Conservation (phyloP, 2,329 filamentous ascomycete species). For the Epichloe typhina region DNA sequence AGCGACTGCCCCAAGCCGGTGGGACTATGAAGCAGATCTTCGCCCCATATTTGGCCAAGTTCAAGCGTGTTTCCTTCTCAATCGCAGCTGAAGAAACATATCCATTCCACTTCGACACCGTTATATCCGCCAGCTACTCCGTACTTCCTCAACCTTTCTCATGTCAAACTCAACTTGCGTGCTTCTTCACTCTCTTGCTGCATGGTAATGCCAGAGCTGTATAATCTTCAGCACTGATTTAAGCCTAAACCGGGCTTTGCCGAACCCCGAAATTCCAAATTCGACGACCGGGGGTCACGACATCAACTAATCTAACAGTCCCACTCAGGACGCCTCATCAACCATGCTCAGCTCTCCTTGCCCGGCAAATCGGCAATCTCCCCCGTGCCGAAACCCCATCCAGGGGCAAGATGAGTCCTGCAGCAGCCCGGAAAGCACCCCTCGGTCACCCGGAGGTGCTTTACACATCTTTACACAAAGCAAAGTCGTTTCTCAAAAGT, state of each 20-base stretch:
- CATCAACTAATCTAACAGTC: constrained; percentile 8
- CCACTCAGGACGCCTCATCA: constrained; percentile 5
- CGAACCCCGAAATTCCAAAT: not conserved
- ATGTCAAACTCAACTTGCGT: not conserved
- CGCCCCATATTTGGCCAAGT: not conserved
- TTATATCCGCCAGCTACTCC: no score
- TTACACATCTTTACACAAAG: not conserved
- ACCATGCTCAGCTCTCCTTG: constrained; percentile 14
- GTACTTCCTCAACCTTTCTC: no score
- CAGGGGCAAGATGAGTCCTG: constrained; percentile 6
- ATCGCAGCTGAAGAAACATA: not conserved
- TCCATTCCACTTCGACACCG: not conserved
- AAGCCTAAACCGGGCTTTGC: not conserved
- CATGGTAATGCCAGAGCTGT: not conserved
- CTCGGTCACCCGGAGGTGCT: not conserved
- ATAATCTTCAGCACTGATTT: not conserved
- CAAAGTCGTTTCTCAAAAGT: not conserved
- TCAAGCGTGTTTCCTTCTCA: not conserved
- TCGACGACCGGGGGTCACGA: constrained; percentile 1
- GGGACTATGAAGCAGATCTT: not conserved
- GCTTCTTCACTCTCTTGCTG: not conserved
- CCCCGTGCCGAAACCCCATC: not conserved
- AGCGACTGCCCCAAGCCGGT: not conserved
- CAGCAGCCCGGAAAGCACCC: not conserved
- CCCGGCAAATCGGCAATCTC: not conserved